Base-by-base conservation (phyloP, 225 moss, liverwort and hornwort genomes). In the Climacium dendroides region DNA sequence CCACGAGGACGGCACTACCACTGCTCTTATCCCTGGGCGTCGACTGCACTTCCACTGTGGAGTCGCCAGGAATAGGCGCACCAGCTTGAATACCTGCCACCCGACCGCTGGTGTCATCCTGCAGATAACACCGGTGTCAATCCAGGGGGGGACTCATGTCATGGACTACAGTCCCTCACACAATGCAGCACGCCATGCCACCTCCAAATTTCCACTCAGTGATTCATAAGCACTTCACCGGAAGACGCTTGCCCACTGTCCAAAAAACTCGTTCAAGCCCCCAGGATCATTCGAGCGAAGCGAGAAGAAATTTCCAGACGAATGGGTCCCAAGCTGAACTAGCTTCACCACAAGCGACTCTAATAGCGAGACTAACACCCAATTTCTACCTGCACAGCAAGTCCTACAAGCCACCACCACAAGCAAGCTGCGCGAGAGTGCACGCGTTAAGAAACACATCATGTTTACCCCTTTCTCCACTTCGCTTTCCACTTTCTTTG, bases 401-500 rank as follows among this genome's bases (percentile, higher is more conserved):
- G 43, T 19, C 52, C 35, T 73, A 81, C 87, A 81, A 87, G 15
- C 39, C 57, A 72, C 75, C 19, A 80, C 87, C 72, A 87, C 78
- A 60, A 81, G 39, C n/a, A 85, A 87, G 45, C 74, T 60, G 61
- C 60, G 84, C 64, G 23, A 87, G 61, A 73, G 54, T 54, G 86
- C 73, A 52, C 39, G 79, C 79, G 41, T 66, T 10, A 61, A 83
- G 28, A 74, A 55, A 71, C 32, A 60, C 71, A 83, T 37, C 39
- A 83, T 50, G 77, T 60, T 89, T 89, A 92, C 91, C 92, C 65
- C 91, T 88, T 90, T 89, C 61, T 90, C 91, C 74, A 87, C 64
- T 83, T 89, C 90, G 50, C 85, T 85, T 55, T 91, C 92, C 91
- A 90, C 87, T 87, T 81, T 94, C 90, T 91, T 94, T 35, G 91